phyloP scores from a whole-genome alignment of 163 green algal species.

The Chloromonas sp. region DNA sequence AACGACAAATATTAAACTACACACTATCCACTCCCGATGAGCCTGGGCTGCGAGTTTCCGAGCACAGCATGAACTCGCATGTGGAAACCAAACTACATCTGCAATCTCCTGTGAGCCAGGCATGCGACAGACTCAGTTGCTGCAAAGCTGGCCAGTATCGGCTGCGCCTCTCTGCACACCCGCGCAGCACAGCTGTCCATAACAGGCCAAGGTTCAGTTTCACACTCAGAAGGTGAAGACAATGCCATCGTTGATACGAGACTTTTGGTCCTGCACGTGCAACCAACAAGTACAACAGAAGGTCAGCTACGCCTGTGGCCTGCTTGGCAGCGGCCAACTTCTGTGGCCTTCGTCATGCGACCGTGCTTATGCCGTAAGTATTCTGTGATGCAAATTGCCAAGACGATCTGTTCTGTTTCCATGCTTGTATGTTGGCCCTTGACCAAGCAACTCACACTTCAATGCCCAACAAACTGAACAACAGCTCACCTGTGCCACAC shows the following conservation, averaged over 20 bases:
- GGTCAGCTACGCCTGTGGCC: neutral
- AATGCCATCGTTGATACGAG: conserved; percentile 76
- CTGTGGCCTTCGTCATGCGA: neutral
- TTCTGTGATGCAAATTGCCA: too few species aligned
- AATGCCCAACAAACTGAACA: neutral
- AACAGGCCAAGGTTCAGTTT: too few species aligned
- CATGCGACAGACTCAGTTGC: too few species aligned
- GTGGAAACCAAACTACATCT: too few species aligned
- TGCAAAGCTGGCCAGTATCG: too few species aligned
- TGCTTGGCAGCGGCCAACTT: neutral
- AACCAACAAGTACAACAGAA: neutral
- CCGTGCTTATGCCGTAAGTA: neutral
- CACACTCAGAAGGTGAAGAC: conserved; percentile 44
- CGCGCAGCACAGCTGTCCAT: too few species aligned
- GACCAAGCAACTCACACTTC: neutral
- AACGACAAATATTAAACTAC: too few species aligned
- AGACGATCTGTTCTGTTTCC: neutral
- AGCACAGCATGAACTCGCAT: too few species aligned
- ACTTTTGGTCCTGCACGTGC: conserved; percentile 73
- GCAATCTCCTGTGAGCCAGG: too few species aligned
- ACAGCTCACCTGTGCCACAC: conserved; percentile 64
- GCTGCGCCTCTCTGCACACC: too few species aligned
- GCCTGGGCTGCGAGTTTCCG: too few species aligned
- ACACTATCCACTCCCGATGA: too few species aligned
- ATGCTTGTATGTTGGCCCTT: neutral